Evolutionary conservation across 345 rosid species (phyloP).

Genomic region (Leavenworthia alabamica): DNA sequence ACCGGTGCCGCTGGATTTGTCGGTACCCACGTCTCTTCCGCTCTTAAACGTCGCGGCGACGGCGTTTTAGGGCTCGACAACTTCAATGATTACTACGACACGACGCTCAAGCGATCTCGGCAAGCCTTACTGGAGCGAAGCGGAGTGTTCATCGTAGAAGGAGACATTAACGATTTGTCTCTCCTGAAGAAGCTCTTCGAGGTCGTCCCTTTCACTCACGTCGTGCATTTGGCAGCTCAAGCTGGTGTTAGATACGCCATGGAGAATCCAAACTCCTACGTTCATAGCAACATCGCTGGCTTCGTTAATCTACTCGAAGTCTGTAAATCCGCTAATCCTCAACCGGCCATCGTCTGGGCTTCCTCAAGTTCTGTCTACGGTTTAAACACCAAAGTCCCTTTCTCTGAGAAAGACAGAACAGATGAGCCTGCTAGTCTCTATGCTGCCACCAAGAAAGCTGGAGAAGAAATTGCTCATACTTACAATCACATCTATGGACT

Average conservation of each 20-base stretch:
- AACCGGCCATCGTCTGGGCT: constrained; percentile 51
- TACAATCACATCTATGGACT: constrained; percentile 75
- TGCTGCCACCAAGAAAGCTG: constrained; percentile 63
- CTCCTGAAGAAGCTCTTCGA: constrained; percentile 46
- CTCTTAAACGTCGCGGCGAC: constrained; percentile 69
- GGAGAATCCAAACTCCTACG: constrained; percentile 43
- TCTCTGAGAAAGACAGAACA: constrained; percentile 66
- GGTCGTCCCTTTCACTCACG: constrained; percentile 48
- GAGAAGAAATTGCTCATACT: constrained; percentile 84
- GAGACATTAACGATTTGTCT: constrained; percentile 62
- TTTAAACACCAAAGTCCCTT: constrained; percentile 67
- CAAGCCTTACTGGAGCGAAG: constrained; percentile 66
- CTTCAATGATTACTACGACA: constrained; percentile 81
- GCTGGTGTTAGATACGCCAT: constrained; percentile 51
- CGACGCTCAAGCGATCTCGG: constrained; percentile 65
- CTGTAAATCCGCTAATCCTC: constrained; percentile 39
- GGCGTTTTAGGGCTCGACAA: constrained; percentile 74
- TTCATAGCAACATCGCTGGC: constrained; percentile 47
- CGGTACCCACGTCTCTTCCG: constrained; percentile 73
- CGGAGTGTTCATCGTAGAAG: constrained; percentile 69
- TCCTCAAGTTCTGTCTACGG: constrained; percentile 77
- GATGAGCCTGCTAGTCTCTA: constrained; percentile 84
- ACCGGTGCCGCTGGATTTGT: constrained; percentile 86
- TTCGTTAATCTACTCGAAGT: constrained; percentile 44
- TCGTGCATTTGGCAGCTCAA: constrained; percentile 51